These are phyloP conservation scores for Fusarium verrucosum DNA, from an alignment of 2,329 filamentous ascomycete species.

Conservation along the genomic window DNA sequence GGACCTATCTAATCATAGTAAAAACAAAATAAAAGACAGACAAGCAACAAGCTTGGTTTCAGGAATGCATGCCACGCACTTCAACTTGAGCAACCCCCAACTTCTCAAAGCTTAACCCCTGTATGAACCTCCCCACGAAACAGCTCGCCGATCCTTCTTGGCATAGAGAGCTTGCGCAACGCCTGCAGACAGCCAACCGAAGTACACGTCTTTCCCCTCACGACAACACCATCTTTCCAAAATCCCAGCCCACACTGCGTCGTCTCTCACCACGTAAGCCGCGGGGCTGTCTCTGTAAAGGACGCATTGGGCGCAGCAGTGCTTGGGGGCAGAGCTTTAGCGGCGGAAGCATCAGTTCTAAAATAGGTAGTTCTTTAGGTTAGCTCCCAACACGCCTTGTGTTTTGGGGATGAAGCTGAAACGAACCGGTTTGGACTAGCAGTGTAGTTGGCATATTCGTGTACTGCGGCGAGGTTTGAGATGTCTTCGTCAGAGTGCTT, in stretches of 20 bases:
- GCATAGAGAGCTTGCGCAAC: conserved; percentile 30
- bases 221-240: conserved; percentile 29
- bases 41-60: conserved; percentile 1
- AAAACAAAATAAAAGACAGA: neutral
- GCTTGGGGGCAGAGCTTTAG: conserved; percentile 8
- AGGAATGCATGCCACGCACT: conserved; percentile 3
- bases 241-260: conserved; percentile 17
- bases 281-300: neutral
- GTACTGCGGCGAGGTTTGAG: neutral
- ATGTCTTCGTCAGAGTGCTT: neutral
- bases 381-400: too few species aligned
- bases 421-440: conserved; percentile 21
- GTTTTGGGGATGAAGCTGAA: conserved; percentile 5
- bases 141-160: conserved; percentile 9
- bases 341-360: conserved; percentile 24
- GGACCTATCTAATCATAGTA: neutral
- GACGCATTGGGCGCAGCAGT: conserved; percentile 30
- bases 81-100: conserved; percentile 11
- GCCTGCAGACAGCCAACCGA: conserved; percentile 21
- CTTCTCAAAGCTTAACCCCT: conserved; percentile 31
- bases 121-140: conserved; percentile 3
- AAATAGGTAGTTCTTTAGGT: neutral
- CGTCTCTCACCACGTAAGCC: conserved; percentile 15
- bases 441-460: conserved; percentile 9
- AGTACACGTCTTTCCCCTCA: conserved; percentile 23